phyloP scores from a whole-genome alignment of 2,329 filamentous ascomycete species.

The Xylariomycetidae sp. region DNA sequence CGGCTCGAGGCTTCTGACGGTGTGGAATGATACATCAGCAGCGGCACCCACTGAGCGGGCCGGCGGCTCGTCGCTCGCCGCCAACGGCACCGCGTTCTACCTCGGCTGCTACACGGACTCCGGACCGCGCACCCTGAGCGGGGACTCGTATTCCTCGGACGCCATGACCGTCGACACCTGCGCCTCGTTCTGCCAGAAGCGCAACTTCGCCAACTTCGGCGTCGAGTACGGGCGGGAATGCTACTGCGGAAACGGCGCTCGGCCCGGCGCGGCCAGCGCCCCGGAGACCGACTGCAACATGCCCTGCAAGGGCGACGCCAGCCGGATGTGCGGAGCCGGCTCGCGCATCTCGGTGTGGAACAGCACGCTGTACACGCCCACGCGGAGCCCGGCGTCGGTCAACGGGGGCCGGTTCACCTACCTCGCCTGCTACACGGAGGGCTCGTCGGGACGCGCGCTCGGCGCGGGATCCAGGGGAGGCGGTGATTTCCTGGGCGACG shows the following conservation, averaged over 20 bases:
- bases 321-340: constrained; percentile 12
- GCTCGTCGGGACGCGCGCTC: constrained; percentile 11
- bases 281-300: constrained; percentile 9
- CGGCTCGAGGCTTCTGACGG: constrained; percentile 10
- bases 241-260: constrained; percentile 11
- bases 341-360: too few species aligned
- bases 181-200: constrained; percentile 11
- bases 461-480: constrained; percentile 3
- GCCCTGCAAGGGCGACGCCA: constrained; percentile 11
- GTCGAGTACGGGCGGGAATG: constrained; percentile 9
- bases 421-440: constrained; percentile 15
- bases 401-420: constrained; percentile 8
- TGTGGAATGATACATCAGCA: constrained; percentile 8
- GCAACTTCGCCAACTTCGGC: constrained; percentile 10
- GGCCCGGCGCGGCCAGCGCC: constrained; percentile 2
- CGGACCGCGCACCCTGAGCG: constrained; percentile 8
- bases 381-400: constrained; percentile 4
- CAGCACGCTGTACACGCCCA: constrained; percentile 6
- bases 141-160: constrained; percentile 4
- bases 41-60: neutral
- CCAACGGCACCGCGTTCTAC: constrained; percentile 6
- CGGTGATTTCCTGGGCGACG: constrained; percentile 6
- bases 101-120: constrained; percentile 16
- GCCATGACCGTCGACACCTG: constrained; percentile 11
- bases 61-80: constrained; percentile 1